Conservation (phyloP, 2,329 filamentous ascomycete species). For the Tolypocladium sp. region DNA sequence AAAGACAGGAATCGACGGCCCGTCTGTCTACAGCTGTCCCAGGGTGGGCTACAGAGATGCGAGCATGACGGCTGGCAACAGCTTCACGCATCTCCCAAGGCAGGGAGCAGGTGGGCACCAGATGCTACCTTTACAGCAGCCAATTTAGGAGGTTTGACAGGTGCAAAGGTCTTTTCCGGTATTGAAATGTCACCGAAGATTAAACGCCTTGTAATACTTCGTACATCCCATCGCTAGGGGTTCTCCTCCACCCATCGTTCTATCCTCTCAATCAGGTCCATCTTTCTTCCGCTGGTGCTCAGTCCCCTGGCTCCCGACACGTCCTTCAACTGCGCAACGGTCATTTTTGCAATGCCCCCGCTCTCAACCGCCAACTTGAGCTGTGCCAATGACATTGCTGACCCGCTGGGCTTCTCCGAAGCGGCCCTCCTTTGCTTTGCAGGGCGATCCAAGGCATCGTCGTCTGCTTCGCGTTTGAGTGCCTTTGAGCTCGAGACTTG, state of each 20-base stretch:
- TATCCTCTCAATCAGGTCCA: constrained; percentile 43
- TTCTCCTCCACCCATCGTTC: constrained; percentile 48
- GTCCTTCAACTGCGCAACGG: constrained; percentile 42
- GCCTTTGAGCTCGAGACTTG: constrained; percentile 27
- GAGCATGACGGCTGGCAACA: not conserved
- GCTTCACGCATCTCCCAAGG: not conserved
- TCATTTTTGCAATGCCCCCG: constrained; percentile 42
- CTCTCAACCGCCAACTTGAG: constrained; percentile 34
- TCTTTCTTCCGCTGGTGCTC: constrained; percentile 41
- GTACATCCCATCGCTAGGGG: not conserved
- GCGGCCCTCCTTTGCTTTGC: constrained; percentile 35
- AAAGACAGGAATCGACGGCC: no score
- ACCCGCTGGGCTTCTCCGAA: constrained; percentile 21
- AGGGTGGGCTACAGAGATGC: not conserved
- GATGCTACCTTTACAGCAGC: no score
- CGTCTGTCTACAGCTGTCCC: not conserved
- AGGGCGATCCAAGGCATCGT: constrained; percentile 28
- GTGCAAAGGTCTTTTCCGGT: no score
- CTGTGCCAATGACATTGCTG: constrained; percentile 33
- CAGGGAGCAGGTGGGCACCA: not conserved
- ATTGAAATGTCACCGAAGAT: not conserved
- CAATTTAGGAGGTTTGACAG: not conserved
- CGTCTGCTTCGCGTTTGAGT: constrained; percentile 43
- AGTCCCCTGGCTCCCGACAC: constrained; percentile 37
- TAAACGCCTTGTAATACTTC: not conserved